phyloP scores from a whole-genome alignment of 2,329 filamentous ascomycete genomes.

The Phoma sp. region DNA sequence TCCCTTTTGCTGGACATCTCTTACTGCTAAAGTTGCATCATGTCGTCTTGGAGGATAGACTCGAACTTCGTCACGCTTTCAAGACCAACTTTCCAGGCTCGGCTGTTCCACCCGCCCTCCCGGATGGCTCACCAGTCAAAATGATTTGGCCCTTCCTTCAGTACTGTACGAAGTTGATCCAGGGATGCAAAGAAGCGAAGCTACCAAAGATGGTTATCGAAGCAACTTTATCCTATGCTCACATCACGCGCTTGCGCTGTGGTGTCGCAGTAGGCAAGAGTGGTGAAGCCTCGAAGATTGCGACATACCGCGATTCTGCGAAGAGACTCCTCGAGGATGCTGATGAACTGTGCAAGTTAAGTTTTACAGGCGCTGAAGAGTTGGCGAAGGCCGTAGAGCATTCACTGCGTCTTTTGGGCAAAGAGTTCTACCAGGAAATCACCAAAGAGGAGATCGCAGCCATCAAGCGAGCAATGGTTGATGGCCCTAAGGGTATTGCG shows the following conservation, averaged over 20 bases:
- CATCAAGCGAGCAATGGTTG: constrained; percentile 59
- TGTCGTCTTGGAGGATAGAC: constrained; percentile 42
- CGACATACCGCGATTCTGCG: constrained; percentile 24
- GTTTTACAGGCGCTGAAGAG: constrained; percentile 45
- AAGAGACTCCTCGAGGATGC: constrained; percentile 40
- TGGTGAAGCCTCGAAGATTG: constrained; percentile 17
- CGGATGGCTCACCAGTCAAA: constrained; percentile 13
- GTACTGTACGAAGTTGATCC: constrained; percentile 40
- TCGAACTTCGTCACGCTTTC: constrained; percentile 24
- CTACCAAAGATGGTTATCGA: constrained; percentile 51
- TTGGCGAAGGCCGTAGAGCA: too few species aligned
- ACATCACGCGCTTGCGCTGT: constrained; percentile 30
- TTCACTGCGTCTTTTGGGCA: constrained; percentile 36
- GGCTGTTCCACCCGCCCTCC: too few species aligned
- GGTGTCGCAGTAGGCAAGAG: too few species aligned
- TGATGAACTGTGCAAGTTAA: constrained; percentile 40
- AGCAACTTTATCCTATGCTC: constrained; percentile 44
- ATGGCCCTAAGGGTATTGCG: constrained; percentile 49
- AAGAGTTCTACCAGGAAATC: constrained; percentile 51
- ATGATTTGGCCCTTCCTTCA: constrained; percentile 33
- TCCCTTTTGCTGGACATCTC: too few species aligned
- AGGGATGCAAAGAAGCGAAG: constrained; percentile 35
- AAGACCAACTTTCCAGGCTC: constrained; percentile 20
- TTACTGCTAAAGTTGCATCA: constrained; percentile 40
- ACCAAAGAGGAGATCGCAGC: constrained; percentile 53